Evolutionary conservation across 2,329 filamentous ascomycete species (phyloP).

Genomic region (Dichotomopilus funicola): DNA sequence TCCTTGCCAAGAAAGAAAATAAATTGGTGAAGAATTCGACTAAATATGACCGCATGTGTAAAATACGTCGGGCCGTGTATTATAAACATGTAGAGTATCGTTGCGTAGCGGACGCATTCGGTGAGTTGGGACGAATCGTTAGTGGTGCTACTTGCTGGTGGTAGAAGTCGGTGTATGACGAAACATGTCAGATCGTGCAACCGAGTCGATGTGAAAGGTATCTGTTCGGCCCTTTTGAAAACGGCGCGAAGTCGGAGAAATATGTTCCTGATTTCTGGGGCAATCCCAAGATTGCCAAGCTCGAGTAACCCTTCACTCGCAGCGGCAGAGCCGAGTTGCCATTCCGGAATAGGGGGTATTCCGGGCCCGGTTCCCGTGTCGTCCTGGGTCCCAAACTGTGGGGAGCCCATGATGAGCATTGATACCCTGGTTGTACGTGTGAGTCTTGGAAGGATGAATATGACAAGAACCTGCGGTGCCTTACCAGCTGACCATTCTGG

Average conservation of each 20-base stretch:
- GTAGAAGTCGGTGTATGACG: constrained; percentile 44
- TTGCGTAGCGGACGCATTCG: constrained; percentile 41
- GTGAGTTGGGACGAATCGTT: constrained; percentile 24
- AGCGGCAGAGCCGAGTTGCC: constrained; percentile 32
- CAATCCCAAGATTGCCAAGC: constrained; percentile 27
- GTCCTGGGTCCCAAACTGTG: constrained; percentile 48
- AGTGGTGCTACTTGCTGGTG: constrained; percentile 8
- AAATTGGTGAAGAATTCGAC: constrained; percentile 30
- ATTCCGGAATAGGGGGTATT: constrained; percentile 42
- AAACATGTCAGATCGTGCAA: constrained; percentile 52
- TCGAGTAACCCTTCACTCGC: constrained; percentile 8
- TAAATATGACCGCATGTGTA: constrained; percentile 39
- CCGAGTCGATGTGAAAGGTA: constrained; percentile 32
- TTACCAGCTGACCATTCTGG: constrained; percentile 50
- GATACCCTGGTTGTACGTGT: constrained; percentile 41
- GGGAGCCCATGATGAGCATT: constrained; percentile 45
- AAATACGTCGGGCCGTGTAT: constrained; percentile 52
- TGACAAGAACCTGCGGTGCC: constrained; percentile 10
- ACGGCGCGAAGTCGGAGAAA: constrained; percentile 39
- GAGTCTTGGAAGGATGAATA: not conserved
- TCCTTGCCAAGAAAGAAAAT: constrained; percentile 26
- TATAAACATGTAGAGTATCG: constrained; percentile 46
- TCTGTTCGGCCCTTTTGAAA: constrained; percentile 31
- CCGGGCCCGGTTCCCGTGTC: constrained; percentile 43
- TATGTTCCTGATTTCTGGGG: constrained; percentile 31